Evolutionary conservation across 129 eudicot genomes (phyloP).

Genomic region (Flaveria brownii): DNA sequence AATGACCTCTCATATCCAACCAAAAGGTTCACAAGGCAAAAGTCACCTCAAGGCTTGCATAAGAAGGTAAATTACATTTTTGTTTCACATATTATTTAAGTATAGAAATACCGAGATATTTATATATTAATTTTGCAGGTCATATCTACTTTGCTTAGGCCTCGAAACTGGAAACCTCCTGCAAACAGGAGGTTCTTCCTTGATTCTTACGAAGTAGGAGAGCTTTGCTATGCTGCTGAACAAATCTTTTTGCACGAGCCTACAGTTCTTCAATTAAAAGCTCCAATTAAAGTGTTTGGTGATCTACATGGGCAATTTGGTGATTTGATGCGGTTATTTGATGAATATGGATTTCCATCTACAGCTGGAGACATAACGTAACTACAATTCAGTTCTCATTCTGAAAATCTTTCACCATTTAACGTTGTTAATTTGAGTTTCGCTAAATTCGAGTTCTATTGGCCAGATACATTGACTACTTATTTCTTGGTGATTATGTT

Average conservation of each 20-base stretch:
- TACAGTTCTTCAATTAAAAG: slow-evolving; percentile 94
- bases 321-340: slow-evolving; percentile 92
- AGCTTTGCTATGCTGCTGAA: slow-evolving; percentile 97
- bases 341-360: slow-evolving; percentile 98
- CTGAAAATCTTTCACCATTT: not conserved
- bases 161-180: slow-evolving; percentile 96
- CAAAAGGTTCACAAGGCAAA: slow-evolving; percentile 69
- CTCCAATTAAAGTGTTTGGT: slow-evolving; percentile 95
- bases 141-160: slow-evolving; percentile 78
- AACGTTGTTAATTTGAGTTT: slow-evolving; percentile 1
- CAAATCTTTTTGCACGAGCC: slow-evolving; percentile 95
- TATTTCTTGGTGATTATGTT: slow-evolving; percentile 97
- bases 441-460: slow-evolving; percentile 4
- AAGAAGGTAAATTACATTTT: slow-evolving; percentile 57
- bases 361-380: slow-evolving; percentile 97
- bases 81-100: not conserved
- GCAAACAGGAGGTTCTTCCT: slow-evolving; percentile 85
- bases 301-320: slow-evolving; percentile 99
- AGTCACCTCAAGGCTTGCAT: slow-evolving; percentile 94
- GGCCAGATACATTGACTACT: slow-evolving; percentile 81
- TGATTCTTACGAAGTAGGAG: slow-evolving; percentile 95
- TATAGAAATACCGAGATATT: slow-evolving; percentile 7
- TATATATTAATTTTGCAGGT: slow-evolving; percentile 47
- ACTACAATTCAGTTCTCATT: slow-evolving; percentile 4
- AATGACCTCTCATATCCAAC: slow-evolving; percentile 67